Conservation (phyloP, 164 flowering plant species). For the Berberis vulgaris region DNA sequence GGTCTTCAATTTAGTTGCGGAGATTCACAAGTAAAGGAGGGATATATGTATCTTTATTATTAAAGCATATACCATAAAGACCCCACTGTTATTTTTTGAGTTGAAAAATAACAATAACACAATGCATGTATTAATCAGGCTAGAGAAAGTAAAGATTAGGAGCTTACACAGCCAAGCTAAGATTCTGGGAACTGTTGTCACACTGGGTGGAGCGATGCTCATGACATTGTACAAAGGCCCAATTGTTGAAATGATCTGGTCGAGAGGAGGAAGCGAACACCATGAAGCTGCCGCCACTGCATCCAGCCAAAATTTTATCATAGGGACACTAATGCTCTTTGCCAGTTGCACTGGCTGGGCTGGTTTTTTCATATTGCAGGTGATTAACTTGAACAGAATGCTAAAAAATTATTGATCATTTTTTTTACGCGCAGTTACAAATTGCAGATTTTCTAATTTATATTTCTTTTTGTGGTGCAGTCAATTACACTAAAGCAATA, state of each 20-base stretch:
- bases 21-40: too few species aligned
- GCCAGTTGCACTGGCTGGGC: slow-evolving; percentile 56
- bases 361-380: slow-evolving; percentile 74
- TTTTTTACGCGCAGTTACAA: neutral
- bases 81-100: neutral
- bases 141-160: slow-evolving; percentile 61
- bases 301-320: slow-evolving; percentile 44
- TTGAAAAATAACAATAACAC: too few species aligned
- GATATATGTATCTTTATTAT: too few species aligned
- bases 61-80: too few species aligned
- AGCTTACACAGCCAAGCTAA: slow-evolving; percentile 56
- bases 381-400: slow-evolving; percentile 13
- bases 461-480: slow-evolving; percentile 21
- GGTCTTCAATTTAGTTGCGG: too few species aligned
- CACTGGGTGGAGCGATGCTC: slow-evolving; percentile 68
- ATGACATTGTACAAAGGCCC: slow-evolving; percentile 96
- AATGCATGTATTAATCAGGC: slow-evolving; percentile 24
- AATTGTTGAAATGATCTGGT: slow-evolving; percentile 29
- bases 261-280: slow-evolving; percentile 13
- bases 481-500: slow-evolving; percentile 59
- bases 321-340: slow-evolving; percentile 63
- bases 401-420: neutral
- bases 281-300: slow-evolving; percentile 36
- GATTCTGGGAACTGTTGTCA: slow-evolving; percentile 63
- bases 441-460: neutral